Conservation (phyloP, 75 land plant species). For the Selaginella moellendorffii region DNA sequence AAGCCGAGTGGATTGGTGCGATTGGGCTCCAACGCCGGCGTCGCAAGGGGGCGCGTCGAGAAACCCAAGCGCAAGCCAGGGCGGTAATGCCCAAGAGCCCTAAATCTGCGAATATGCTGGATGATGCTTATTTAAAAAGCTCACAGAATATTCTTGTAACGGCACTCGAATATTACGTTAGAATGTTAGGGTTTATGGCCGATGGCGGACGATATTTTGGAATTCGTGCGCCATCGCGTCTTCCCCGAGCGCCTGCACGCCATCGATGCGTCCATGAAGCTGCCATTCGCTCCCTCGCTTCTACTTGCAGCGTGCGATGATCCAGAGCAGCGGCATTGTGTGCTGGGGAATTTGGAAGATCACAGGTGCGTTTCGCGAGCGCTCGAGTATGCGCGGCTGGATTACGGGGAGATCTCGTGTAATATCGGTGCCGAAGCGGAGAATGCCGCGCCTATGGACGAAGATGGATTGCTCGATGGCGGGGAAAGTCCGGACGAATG, state of each 20-base stretch:
- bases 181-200: not conserved
- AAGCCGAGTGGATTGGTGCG: no score
- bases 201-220: constrained; percentile 20
- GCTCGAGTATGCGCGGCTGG: constrained; percentile 22
- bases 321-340: constrained; percentile 5
- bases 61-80: no score
- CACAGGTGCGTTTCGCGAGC: constrained; percentile 22
- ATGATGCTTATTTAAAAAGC: no score
- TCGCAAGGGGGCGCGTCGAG: no score
- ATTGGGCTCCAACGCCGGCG: no score
- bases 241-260: constrained; percentile 5
- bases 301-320: constrained; percentile 20
- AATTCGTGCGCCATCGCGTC: constrained; percentile 15
- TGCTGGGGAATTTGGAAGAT: constrained; percentile 19
- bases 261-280: constrained; percentile 4
- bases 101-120: no score
- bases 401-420: constrained; percentile 18
- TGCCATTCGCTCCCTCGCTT: constrained; percentile 21
- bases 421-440: not conserved
- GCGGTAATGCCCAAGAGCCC: no score
- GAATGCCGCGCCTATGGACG: not conserved
- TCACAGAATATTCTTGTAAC: no score
- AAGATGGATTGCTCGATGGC: not conserved
- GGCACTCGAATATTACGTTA: no score
- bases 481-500: not conserved